Evolutionary conservation across 2,329 filamentous ascomycete genomes (phyloP).

Genomic region (Colletotrichum sp.): DNA sequence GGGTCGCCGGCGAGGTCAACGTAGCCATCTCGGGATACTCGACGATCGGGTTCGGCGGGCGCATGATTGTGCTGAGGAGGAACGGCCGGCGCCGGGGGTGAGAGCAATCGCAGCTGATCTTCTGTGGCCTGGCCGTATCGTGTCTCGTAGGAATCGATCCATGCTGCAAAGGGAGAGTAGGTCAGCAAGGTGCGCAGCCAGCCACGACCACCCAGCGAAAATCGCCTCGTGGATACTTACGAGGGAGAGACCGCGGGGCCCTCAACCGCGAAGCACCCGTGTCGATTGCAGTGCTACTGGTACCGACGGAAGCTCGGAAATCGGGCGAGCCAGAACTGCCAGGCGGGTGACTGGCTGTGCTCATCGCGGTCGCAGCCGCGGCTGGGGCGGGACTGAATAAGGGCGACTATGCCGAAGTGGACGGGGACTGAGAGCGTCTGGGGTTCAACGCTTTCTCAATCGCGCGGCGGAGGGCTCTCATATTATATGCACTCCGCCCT

Average conservation of each 20-base stretch:
- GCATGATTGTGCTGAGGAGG: conserved; percentile 47
- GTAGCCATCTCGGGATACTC: conserved; percentile 55
- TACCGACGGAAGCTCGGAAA: conserved; percentile 19
- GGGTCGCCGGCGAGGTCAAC: conserved; percentile 44
- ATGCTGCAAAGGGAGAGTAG: conserved; percentile 38
- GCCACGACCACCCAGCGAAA: background rate
- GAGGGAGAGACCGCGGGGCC: conserved; percentile 30
- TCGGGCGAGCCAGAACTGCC: conserved; percentile 23
- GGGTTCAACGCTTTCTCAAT: conserved; percentile 15
- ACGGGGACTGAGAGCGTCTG: conserved; percentile 1
- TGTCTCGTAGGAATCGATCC: conserved; percentile 54
- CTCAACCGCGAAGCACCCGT: conserved; percentile 18
- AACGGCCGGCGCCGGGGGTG: conserved; percentile 41
- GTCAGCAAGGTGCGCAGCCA: conserved; percentile 11
- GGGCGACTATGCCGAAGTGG: background rate
- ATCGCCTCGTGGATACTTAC: conserved; percentile 23
- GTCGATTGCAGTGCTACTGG: conserved; percentile 21
- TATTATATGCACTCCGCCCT: conserved; percentile 19
- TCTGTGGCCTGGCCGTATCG: conserved; percentile 41
- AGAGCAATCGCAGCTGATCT: conserved; percentile 44
- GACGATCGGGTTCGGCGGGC: conserved; percentile 42
- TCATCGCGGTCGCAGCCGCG: conserved; percentile 18
- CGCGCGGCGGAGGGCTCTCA: conserved; percentile 12
- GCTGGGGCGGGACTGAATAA: background rate
- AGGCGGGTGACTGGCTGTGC: conserved; percentile 18